Evolutionary conservation across 2,329 filamentous ascomycete genomes (phyloP).

Genomic region (Nakataea oryzae): DNA sequence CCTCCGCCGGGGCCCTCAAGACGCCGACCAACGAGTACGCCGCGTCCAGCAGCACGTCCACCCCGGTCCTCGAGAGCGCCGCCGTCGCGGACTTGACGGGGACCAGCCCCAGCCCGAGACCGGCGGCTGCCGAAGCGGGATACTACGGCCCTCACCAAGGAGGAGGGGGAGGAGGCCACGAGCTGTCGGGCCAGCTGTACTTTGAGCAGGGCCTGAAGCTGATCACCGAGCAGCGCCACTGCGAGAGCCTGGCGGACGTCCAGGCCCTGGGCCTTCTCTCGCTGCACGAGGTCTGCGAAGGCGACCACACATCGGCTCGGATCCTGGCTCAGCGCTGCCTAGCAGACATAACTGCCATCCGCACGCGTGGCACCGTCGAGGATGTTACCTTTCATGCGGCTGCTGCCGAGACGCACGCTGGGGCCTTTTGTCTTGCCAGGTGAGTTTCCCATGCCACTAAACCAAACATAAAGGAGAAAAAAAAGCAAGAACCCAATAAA

Average conservation of each 20-base stretch:
- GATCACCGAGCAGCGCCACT: neutral
- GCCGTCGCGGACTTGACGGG: neutral
- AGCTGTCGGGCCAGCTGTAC: neutral
- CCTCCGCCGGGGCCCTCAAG: neutral
- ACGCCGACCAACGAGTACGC: neutral
- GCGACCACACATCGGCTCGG: neutral
- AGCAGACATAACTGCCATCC: neutral
- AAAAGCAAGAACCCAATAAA: too few species aligned
- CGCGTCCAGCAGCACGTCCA: too few species aligned
- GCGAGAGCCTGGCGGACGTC: slow-evolving; percentile 1
- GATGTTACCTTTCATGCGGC: neutral
- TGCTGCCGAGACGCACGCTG: neutral
- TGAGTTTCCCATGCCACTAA: neutral
- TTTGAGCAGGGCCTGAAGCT: slow-evolving; percentile 1
- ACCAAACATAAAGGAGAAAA: neutral
- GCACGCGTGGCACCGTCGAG: neutral
- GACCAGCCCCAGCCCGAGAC: neutral
- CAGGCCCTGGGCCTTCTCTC: neutral
- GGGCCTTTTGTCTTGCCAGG: neutral
- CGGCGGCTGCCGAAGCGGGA: neutral
- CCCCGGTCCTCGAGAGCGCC: neutral
- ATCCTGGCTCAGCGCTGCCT: neutral
- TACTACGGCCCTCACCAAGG: too few species aligned
- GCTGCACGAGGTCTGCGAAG: neutral
- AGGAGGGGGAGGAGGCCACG: neutral